These are phyloP conservation scores for Backusella tuberculispora DNA, from an alignment of 192 early-diverging fungal species.

Conservation along the genomic window DNA sequence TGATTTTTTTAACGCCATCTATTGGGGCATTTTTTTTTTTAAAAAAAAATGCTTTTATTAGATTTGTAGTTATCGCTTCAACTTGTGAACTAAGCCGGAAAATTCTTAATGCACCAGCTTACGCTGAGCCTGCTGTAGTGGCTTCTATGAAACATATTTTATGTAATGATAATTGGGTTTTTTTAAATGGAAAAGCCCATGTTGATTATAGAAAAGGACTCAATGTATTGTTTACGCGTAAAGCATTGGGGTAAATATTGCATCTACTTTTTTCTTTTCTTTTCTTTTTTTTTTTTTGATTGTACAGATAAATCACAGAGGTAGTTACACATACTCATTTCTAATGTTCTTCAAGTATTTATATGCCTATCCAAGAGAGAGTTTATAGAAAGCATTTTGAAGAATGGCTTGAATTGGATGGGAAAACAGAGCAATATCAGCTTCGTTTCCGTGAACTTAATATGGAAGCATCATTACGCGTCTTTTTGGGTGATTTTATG, in stretches of 20 bases:
- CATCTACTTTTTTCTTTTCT: neutral
- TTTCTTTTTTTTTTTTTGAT: neutral
- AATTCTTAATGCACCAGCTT: slow-evolving; percentile 45
- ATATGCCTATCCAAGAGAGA: slow-evolving; percentile 42
- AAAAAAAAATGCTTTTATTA: slow-evolving; percentile 16
- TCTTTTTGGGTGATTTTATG: slow-evolving; percentile 46
- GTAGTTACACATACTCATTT: neutral
- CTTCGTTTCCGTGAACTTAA: slow-evolving; percentile 48
- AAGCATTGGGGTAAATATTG: slow-evolving; percentile 40
- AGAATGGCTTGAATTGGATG: slow-evolving; percentile 40
- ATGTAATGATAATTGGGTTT: slow-evolving; percentile 47
- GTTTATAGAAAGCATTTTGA: slow-evolving; percentile 48
- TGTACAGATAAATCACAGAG: neutral
- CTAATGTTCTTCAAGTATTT: slow-evolving; percentile 31
- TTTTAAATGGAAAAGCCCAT: slow-evolving; percentile 44
- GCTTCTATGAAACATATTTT: slow-evolving; percentile 47
- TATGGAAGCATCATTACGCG: slow-evolving; percentile 47
- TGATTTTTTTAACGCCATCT: neutral
- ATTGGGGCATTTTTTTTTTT: neutral
- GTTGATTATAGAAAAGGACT: slow-evolving; percentile 45
- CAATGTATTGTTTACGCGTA: slow-evolving; percentile 45
- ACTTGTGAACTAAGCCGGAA: slow-evolving; percentile 48
- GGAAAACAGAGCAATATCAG: slow-evolving; percentile 38
- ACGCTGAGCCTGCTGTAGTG: slow-evolving; percentile 40
- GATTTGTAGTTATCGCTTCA: slow-evolving; percentile 52